These are phyloP conservation scores for Rosellinia necatrix DNA, from an alignment of 2,329 filamentous ascomycete species.

Conservation along the genomic window DNA sequence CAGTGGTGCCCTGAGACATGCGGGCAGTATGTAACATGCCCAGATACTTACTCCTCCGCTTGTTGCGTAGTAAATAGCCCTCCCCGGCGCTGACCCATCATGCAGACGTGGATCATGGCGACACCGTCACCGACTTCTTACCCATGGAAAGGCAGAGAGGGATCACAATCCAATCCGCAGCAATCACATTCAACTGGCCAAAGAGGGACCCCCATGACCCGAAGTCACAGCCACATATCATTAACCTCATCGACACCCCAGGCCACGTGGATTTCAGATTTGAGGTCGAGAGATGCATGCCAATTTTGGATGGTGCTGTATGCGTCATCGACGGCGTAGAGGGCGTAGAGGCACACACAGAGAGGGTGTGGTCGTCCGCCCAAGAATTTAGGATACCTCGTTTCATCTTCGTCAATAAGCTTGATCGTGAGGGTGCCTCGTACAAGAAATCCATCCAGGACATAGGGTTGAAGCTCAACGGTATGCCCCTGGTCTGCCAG, in stretches of 20 bases:
- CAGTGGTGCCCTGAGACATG: constrained; percentile 82
- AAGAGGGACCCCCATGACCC: constrained; percentile 43
- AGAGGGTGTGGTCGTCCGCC: constrained; percentile 93
- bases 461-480: constrained; percentile 76
- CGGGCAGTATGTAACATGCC: constrained; percentile 68
- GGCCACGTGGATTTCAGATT: constrained; percentile 98
- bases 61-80: neutral
- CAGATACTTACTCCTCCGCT: neutral
- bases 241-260: constrained; percentile 94
- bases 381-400: constrained; percentile 84
- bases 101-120: constrained; percentile 89
- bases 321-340: constrained; percentile 92
- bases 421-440: constrained; percentile 79
- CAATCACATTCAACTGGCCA: constrained; percentile 95
- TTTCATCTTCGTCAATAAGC: constrained; percentile 81
- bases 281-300: constrained; percentile 88
- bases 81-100: constrained; percentile 18
- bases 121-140: constrained; percentile 95
- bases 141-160: constrained; percentile 89
- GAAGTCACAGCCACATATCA: constrained; percentile 49
- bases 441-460: constrained; percentile 88
- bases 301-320: constrained; percentile 87
- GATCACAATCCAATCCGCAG: constrained; percentile 97
- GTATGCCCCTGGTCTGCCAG: constrained; percentile 89
- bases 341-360: constrained; percentile 94